These are phyloP conservation scores for Septoria petroselini DNA, from an alignment of 2,329 filamentous ascomycete genomes.

Conservation along the genomic window DNA sequence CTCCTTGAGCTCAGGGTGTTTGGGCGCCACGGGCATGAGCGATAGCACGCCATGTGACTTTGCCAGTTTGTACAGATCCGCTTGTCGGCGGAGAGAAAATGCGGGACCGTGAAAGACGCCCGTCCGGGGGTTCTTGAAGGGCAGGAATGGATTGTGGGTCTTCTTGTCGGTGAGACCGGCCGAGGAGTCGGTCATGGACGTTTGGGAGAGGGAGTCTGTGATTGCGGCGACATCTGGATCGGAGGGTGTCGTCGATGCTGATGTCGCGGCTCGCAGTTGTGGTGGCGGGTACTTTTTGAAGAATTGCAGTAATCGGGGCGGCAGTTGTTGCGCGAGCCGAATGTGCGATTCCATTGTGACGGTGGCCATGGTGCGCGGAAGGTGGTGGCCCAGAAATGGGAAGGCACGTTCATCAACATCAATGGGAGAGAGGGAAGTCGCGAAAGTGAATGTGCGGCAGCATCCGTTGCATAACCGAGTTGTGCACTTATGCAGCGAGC, in stretches of 20 bases:
- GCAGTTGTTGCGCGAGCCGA: constrained; percentile 69
- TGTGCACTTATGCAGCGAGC: constrained; percentile 14
- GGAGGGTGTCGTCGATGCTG: constrained; percentile 33
- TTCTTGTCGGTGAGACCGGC: constrained; percentile 39
- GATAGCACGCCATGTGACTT: constrained; percentile 49
- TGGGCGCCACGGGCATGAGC: constrained; percentile 36
- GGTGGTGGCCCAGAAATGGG: too few species aligned
- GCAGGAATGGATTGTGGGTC: constrained; percentile 70
- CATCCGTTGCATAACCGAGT: constrained; percentile 1
- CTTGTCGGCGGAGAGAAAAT: constrained; percentile 82
- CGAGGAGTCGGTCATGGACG: constrained; percentile 9
- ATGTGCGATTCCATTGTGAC: constrained; percentile 40
- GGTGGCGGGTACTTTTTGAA: constrained; percentile 82
- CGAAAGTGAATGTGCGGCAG: constrained; percentile 1
- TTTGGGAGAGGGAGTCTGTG: constrained; percentile 32
- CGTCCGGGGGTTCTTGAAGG: constrained; percentile 72
- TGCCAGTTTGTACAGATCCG: constrained; percentile 85
- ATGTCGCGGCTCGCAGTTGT: constrained; percentile 25
- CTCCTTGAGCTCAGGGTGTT: constrained; percentile 58
- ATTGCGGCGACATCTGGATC: constrained; percentile 38
- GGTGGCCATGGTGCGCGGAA: constrained; percentile 17
- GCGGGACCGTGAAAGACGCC: constrained; percentile 80
- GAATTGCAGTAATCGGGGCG: constrained; percentile 75
- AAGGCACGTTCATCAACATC: too few species aligned
- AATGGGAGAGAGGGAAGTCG: constrained; percentile 3